Evolutionary conservation across 805 yeast genomes (phyloP).

Genomic region (Cyberlindnera lachancei): DNA sequence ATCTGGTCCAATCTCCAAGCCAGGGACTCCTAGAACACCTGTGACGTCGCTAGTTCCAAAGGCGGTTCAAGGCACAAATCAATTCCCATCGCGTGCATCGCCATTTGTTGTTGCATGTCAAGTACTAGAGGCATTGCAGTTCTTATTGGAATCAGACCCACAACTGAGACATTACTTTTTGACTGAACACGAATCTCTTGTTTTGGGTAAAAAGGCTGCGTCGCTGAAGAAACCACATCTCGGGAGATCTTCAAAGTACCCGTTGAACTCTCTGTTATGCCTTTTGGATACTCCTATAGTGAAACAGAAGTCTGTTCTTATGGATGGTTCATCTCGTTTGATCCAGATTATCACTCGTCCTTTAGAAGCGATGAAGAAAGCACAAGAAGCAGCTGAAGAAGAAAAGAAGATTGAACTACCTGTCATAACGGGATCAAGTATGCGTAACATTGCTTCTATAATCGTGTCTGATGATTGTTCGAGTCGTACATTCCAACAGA

Average conservation of each 20-base stretch:
- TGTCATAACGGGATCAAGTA: constrained; percentile 50
- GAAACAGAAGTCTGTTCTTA: constrained; percentile 61
- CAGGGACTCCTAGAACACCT: constrained; percentile 17
- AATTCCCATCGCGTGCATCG: constrained; percentile 51
- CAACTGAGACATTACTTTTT: constrained; percentile 69
- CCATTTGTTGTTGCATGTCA: constrained; percentile 71
- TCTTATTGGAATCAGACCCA: constrained; percentile 56
- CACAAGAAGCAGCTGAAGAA: constrained; percentile 22
- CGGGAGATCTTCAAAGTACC: constrained; percentile 47
- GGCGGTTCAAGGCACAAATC: constrained; percentile 40
- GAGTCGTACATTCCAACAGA: constrained; percentile 76
- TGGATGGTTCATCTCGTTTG: constrained; percentile 71
- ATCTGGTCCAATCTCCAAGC: constrained; percentile 1
- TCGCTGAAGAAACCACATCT: constrained; percentile 27
- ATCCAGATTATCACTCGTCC: constrained; percentile 75
- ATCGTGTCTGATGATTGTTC: constrained; percentile 79
- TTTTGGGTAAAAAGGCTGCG: constrained; percentile 28
- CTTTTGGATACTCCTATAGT: constrained; percentile 59
- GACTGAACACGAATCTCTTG: constrained; percentile 59
- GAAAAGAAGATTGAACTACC: constrained; percentile 42
- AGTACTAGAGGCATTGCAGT: constrained; percentile 66
- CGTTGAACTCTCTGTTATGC: constrained; percentile 60
- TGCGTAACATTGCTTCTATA: constrained; percentile 57
- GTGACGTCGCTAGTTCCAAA: constrained; percentile 30
- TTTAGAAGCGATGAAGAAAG: constrained; percentile 44